Evolutionary conservation across 2,329 filamentous ascomycete species (phyloP).

Genomic region (Xylaria sp.): DNA sequence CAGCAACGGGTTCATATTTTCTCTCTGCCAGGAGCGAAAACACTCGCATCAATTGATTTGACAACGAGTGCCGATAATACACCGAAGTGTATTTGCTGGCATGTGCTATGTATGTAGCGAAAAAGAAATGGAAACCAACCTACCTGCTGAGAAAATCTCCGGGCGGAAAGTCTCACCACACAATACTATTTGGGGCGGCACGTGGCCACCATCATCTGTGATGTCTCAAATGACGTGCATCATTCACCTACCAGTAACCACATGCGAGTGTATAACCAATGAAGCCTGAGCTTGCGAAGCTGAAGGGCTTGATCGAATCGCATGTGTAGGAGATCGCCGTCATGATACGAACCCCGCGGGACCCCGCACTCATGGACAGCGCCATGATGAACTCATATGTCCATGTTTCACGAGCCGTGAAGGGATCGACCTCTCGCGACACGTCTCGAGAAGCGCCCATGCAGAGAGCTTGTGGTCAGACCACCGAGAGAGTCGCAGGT

Average conservation of each 20-base stretch:
- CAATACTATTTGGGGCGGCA: background rate
- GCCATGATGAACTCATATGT: slow-evolving; percentile 1
- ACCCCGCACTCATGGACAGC: slow-evolving; percentile 12
- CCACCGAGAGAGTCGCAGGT: background rate
- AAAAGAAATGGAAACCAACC: background rate
- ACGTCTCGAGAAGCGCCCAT: background rate
- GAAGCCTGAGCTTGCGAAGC: background rate
- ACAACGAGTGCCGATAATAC: slow-evolving; percentile 46
- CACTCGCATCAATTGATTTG: slow-evolving; percentile 44
- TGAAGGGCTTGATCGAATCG: background rate
- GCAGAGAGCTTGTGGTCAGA: background rate
- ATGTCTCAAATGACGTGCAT: background rate
- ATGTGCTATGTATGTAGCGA: slow-evolving; percentile 6
- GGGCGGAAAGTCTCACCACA: background rate
- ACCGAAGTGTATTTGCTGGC: slow-evolving; percentile 31
- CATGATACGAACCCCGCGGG: background rate
- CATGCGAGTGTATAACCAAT: background rate
- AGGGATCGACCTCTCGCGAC: background rate
- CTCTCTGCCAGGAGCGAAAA: slow-evolving; percentile 55
- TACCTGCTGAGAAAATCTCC: background rate
- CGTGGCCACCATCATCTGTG: background rate
- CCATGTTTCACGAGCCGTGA: background rate
- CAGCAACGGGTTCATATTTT: slow-evolving; percentile 47
- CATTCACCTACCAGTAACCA: background rate
- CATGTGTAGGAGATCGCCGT: background rate